These are phyloP conservation scores for Pseudopithomyces maydicus DNA, from an alignment of 2,329 filamentous ascomycete genomes.

Conservation along the genomic window DNA sequence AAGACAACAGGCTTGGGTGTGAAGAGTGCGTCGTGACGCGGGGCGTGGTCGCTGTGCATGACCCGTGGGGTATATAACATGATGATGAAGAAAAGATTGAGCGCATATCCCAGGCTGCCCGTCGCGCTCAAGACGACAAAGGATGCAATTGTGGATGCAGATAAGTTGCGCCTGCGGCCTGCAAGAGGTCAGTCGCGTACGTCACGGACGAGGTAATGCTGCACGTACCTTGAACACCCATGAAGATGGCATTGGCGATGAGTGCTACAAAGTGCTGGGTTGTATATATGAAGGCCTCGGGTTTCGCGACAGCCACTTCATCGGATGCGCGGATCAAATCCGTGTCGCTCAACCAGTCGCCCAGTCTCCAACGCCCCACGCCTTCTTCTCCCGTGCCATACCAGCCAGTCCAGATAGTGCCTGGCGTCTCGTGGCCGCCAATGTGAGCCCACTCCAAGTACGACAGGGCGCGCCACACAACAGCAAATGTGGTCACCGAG, in stretches of 20 bases:
- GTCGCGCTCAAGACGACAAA: conserved; percentile 65
- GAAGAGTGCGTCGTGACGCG: conserved; percentile 38
- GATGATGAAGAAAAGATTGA: conserved; percentile 67
- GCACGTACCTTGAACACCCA: conserved; percentile 61
- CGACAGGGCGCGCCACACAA: conserved; percentile 52
- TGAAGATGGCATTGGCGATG: conserved; percentile 61
- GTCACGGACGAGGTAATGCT: background rate
- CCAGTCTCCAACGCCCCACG: conserved; percentile 45
- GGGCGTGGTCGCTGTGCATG: conserved; percentile 40
- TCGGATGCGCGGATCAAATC: conserved; percentile 59
- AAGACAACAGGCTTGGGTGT: conserved; percentile 39
- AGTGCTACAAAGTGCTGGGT: conserved; percentile 63
- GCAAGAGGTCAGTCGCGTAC: conserved; percentile 3
- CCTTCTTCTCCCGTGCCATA: conserved; percentile 45
- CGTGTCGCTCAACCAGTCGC: conserved; percentile 60
- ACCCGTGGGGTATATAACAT: conserved; percentile 62
- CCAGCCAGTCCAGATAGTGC: conserved; percentile 46
- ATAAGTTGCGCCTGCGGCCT: conserved; percentile 61
- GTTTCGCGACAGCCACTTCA: conserved; percentile 60
- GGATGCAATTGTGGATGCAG: conserved; percentile 54
- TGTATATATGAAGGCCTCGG: conserved; percentile 66
- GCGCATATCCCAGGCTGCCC: conserved; percentile 64
- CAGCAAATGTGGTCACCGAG: conserved; percentile 51
- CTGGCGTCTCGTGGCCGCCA: conserved; percentile 47
- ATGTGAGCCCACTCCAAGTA: conserved; percentile 58